These are phyloP conservation scores for Corymbia citriodora DNA, from an alignment of 441 rosid genomes.

Conservation along the genomic window DNA sequence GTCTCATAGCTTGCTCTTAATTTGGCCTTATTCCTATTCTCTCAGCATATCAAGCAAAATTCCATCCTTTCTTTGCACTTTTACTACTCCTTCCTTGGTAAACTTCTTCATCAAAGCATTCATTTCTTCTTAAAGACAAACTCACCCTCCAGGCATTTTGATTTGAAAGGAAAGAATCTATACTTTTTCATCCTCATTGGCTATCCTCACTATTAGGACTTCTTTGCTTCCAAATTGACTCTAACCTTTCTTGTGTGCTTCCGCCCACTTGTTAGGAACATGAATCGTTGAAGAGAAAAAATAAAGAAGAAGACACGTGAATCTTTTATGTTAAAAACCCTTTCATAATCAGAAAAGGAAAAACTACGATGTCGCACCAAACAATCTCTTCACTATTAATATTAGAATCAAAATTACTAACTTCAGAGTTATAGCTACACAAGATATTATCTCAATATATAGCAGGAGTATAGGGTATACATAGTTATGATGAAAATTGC, in stretches of 20 bases:
- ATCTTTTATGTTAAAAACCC: background rate
- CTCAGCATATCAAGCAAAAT: too few species aligned
- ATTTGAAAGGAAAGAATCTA: background rate
- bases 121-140: too few species aligned
- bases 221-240: too few species aligned
- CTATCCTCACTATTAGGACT: background rate
- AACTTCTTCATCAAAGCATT: too few species aligned
- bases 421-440: background rate
- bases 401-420: too few species aligned
- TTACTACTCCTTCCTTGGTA: too few species aligned
- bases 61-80: too few species aligned
- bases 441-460: background rate
- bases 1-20: too few species aligned
- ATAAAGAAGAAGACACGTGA: rapidly evolving
- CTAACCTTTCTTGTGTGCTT: too few species aligned
- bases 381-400: background rate
- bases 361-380: rapidly evolving
- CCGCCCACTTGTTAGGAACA: background rate
- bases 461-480: background rate
- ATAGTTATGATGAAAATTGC: too few species aligned
- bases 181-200: background rate
- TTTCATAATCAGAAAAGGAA: too few species aligned
- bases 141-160: background rate
- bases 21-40: too few species aligned
- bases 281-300: background rate